Percentiles rank a stretch among this genome's conserved stretches.
phyloP scores from a whole-genome alignment of 164 flowering plant species.

The Chimonanthus praecox region DNA sequence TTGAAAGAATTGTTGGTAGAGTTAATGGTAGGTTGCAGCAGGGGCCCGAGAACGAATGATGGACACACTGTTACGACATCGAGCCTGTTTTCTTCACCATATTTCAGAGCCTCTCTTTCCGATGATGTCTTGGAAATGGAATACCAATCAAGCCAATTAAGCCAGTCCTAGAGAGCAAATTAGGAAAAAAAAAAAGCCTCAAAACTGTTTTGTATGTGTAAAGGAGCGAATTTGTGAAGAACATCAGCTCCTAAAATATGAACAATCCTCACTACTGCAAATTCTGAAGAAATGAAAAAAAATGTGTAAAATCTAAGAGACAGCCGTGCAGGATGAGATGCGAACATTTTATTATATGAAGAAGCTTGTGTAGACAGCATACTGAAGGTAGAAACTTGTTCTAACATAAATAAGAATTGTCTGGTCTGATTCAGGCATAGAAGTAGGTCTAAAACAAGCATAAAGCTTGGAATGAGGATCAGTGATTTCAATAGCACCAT shows the following conservation, averaged over 20 bases:
- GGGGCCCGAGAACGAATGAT: slow-evolving; percentile 38
- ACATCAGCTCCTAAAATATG: neutral
- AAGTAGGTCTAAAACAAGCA: too few species aligned
- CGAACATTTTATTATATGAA: too few species aligned
- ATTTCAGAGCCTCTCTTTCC: slow-evolving; percentile 44
- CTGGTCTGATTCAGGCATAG: too few species aligned
- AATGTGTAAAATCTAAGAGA: neutral
- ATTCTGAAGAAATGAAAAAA: neutral
- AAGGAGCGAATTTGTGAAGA: neutral
- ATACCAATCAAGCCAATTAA: slow-evolving; percentile 23
- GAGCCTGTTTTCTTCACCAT: slow-evolving; percentile 34
- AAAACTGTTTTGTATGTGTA: neutral
- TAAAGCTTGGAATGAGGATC: too few species aligned
- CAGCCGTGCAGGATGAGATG: too few species aligned
- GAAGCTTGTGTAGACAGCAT: too few species aligned
- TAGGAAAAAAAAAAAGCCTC: too few species aligned
- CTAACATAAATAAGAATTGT: too few species aligned
- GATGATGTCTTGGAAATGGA: slow-evolving; percentile 46
- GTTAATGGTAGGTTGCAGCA: slow-evolving; percentile 46
- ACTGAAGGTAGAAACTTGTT: too few species aligned
- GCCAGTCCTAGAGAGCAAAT: too few species aligned
- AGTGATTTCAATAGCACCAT: too few species aligned
- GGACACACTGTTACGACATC: slow-evolving; percentile 52
- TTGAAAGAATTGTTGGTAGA: slow-evolving; percentile 21
- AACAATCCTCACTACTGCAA: neutral